Percentiles rank a stretch among this genome's conserved stretches.
Conservation (phyloP, 768 basidiomycete species). For the Suillus placidus region DNA sequence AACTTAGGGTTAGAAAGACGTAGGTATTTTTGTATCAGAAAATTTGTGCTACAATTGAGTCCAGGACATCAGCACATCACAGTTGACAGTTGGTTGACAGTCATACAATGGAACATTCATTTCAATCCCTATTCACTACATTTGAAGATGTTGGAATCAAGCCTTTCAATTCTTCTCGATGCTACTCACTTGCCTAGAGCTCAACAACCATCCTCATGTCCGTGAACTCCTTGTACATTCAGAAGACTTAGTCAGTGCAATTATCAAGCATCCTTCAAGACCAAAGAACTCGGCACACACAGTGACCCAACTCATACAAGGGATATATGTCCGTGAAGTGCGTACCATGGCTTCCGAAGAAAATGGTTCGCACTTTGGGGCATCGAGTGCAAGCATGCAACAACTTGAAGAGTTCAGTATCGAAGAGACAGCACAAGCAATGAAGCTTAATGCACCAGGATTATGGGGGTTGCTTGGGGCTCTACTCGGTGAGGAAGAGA, state of each 20-base stretch:
- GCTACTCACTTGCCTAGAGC: slow-evolving; percentile 3
- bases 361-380: slow-evolving; percentile 18
- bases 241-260: neutral
- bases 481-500: neutral
- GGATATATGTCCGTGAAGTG: neutral
- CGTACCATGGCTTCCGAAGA: slow-evolving; percentile 2
- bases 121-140: slow-evolving; percentile 19
- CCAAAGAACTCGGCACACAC: no score
- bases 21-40: neutral
- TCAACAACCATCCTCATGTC: slow-evolving; percentile 2
- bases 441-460: slow-evolving; percentile 10
- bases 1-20: neutral
- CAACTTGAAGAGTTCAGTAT: slow-evolving; percentile 17
- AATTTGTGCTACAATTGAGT: no score
- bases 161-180: slow-evolving; percentile 6
- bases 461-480: slow-evolving; percentile 15
- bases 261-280: neutral
- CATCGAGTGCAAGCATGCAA: slow-evolving; percentile 2
- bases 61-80: no score
- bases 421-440: slow-evolving; percentile 15
- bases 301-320: neutral
- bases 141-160: slow-evolving; percentile 25
- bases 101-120: neutral
- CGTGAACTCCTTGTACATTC: slow-evolving; percentile 3
- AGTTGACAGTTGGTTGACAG: neutral